Evolutionary conservation across 2,329 filamentous ascomycete genomes (phyloP).

Genomic region (Claviceps cyperi): DNA sequence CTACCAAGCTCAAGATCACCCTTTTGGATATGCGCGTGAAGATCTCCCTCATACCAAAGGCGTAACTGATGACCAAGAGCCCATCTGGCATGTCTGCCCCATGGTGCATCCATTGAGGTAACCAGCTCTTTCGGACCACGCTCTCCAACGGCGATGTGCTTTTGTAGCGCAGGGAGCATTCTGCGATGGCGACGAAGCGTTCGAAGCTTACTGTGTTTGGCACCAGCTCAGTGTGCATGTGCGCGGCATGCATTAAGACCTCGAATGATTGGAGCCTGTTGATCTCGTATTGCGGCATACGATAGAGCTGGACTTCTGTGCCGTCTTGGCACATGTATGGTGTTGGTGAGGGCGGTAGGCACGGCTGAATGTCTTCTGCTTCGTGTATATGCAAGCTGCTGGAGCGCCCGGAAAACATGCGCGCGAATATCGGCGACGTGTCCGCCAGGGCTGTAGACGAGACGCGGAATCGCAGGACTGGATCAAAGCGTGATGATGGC

Average conservation of each 20-base stretch:
- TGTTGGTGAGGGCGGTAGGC: constrained; percentile 21
- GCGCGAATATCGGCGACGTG: constrained; percentile 36
- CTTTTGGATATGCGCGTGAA: constrained; percentile 36
- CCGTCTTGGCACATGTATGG: constrained; percentile 28
- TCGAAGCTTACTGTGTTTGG: constrained; percentile 32
- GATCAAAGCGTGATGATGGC: constrained; percentile 15
- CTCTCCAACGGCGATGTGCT: constrained; percentile 37
- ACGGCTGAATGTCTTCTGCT: constrained; percentile 20
- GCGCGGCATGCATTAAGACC: constrained; percentile 35
- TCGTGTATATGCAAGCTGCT: constrained; percentile 20
- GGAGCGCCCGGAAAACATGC: constrained; percentile 26
- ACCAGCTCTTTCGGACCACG: constrained; percentile 35
- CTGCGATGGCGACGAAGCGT: constrained; percentile 36
- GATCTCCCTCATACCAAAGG: constrained; percentile 33
- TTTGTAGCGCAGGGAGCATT: constrained; percentile 34
- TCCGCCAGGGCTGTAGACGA: constrained; percentile 35
- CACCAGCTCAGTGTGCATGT: constrained; percentile 32
- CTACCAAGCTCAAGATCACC: constrained; percentile 29
- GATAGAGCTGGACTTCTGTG: constrained; percentile 30
- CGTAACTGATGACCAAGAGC: constrained; percentile 36
- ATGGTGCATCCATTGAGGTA: constrained; percentile 36
- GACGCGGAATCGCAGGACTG: constrained; percentile 34
- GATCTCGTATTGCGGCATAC: constrained; percentile 36
- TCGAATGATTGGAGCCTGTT: constrained; percentile 28
- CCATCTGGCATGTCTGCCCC: constrained; percentile 34